Percentiles rank a stretch among this genome's conserved stretches.
Evolutionary conservation across 2,329 filamentous ascomycete genomes (phyloP).

Genomic region (Pestalotiopsis sp.): DNA sequence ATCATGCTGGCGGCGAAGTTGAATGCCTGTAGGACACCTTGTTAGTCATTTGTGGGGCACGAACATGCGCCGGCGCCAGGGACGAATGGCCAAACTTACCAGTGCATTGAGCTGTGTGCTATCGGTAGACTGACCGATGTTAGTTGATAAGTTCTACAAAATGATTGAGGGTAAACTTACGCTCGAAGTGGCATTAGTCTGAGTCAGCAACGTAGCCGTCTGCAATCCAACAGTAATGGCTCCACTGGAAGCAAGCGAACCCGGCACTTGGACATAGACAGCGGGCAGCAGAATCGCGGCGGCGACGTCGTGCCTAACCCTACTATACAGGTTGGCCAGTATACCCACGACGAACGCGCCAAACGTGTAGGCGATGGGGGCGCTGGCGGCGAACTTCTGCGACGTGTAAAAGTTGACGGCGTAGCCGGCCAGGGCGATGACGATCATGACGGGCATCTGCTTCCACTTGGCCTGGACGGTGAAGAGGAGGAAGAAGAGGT

Average conservation of each 20-base stretch:
- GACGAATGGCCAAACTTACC: not conserved
- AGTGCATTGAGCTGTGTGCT: slow-evolving; percentile 4
- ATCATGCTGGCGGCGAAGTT: slow-evolving; percentile 60
- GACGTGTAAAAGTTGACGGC: slow-evolving; percentile 75
- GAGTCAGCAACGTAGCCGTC: slow-evolving; percentile 46
- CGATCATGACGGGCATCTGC: slow-evolving; percentile 76
- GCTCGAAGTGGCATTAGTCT: slow-evolving; percentile 28
- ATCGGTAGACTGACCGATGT: not conserved
- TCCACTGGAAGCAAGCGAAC: slow-evolving; percentile 48
- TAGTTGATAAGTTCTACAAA: too few species aligned
- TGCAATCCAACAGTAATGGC: slow-evolving; percentile 47
- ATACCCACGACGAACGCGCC: slow-evolving; percentile 77
- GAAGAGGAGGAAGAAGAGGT: slow-evolving; percentile 70
- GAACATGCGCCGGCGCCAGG: too few species aligned
- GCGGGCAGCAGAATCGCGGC: slow-evolving; percentile 49
- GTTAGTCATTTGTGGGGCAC: not conserved
- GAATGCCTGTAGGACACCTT: slow-evolving; percentile 34
- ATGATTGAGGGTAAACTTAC: not conserved
- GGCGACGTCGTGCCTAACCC: slow-evolving; percentile 52
- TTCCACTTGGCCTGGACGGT: slow-evolving; percentile 83
- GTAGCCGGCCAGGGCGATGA: slow-evolving; percentile 75
- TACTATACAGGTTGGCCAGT: slow-evolving; percentile 75
- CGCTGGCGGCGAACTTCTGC: slow-evolving; percentile 67
- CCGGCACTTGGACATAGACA: slow-evolving; percentile 51
- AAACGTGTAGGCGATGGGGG: slow-evolving; percentile 76